These are phyloP conservation scores for Pilobolus umbonatus DNA, from an alignment of 192 early-diverging fungal species.

Conservation along the genomic window DNA sequence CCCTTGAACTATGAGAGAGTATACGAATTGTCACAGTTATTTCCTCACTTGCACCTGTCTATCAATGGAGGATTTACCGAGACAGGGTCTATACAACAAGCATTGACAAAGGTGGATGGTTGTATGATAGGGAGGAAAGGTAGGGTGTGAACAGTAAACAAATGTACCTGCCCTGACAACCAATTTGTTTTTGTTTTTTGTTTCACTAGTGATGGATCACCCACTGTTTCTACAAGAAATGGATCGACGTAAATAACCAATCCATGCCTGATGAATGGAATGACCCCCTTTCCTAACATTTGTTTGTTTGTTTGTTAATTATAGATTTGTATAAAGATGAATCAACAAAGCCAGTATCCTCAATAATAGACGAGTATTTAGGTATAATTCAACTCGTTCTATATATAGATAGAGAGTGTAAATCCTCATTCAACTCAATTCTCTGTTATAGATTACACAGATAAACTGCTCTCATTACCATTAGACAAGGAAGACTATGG, in stretches of 20 bases:
- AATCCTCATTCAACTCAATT: neutral
- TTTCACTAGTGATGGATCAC: conserved; percentile 48
- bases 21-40: conserved; percentile 45
- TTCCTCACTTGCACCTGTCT: conserved; percentile 49
- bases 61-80: conserved; percentile 68
- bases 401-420: neutral
- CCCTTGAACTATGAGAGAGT: conserved; percentile 59
- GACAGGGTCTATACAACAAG: conserved; percentile 38
- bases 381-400: too few relatives aligned
- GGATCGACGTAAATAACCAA: conserved; percentile 39
- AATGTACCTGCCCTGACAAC: neutral
- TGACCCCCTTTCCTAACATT: neutral
- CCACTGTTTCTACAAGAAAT: conserved; percentile 62
- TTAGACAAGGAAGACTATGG: conserved; percentile 17
- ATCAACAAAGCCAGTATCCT: conserved; percentile 24
- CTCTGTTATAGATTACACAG: conserved; percentile 12
- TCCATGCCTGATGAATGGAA: neutral
- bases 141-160: conserved; percentile 5
- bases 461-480: conserved; percentile 3
- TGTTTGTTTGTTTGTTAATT: neutral
- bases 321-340: conserved; percentile 1
- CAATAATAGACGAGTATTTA: conserved; percentile 37
- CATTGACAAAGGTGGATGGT: conserved; percentile 50
- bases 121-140: conserved; percentile 71
- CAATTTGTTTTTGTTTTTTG: neutral